Evolutionary conservation across 2,329 filamentous ascomycete genomes (phyloP).

Genomic region (Scleromitrula shiraiana): DNA sequence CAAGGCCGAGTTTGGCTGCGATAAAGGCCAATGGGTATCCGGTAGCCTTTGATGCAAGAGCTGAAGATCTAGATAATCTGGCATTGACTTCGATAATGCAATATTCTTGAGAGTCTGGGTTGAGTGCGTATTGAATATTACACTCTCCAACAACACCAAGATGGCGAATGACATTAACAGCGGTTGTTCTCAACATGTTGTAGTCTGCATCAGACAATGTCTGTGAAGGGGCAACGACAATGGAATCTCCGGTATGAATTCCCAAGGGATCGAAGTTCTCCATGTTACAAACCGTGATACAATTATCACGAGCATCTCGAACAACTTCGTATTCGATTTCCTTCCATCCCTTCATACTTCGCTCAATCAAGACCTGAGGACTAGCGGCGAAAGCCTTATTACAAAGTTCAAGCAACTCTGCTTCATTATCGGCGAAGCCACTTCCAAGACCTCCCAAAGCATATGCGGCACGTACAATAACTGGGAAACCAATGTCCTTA

Average conservation of each 20-base stretch:
- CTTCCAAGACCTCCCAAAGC: slow-evolving; percentile 93
- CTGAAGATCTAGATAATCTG: slow-evolving; percentile 93
- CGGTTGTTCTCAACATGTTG: slow-evolving; percentile 95
- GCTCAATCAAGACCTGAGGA: slow-evolving; percentile 95
- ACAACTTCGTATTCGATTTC: slow-evolving; percentile 99
- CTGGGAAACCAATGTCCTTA: slow-evolving; percentile 82
- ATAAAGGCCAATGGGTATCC: slow-evolving; percentile 97
- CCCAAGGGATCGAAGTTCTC: slow-evolving; percentile 97
- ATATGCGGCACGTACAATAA: slow-evolving; percentile 96
- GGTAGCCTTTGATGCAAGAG: slow-evolving; percentile 94
- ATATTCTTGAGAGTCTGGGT: slow-evolving; percentile 95
- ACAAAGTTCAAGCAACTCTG: slow-evolving; percentile 89
- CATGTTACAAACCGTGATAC: slow-evolving; percentile 98
- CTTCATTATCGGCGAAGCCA: slow-evolving; percentile 87
- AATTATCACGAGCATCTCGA: slow-evolving; percentile 95
- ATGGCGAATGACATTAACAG: slow-evolving; percentile 97
- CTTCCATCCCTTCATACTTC: slow-evolving; percentile 99
- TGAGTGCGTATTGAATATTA: slow-evolving; percentile 95
- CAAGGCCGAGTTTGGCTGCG: slow-evolving; percentile 94
- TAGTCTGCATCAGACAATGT: slow-evolving; percentile 98
- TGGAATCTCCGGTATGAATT: slow-evolving; percentile 97
- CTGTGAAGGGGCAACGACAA: slow-evolving; percentile 94
- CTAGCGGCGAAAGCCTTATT: slow-evolving; percentile 87
- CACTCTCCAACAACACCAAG: slow-evolving; percentile 96
- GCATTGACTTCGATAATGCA: slow-evolving; percentile 98